These are phyloP conservation scores for Talaromyces marneffei DNA, from an alignment of 2,329 filamentous ascomycete species.

Conservation along the genomic window DNA sequence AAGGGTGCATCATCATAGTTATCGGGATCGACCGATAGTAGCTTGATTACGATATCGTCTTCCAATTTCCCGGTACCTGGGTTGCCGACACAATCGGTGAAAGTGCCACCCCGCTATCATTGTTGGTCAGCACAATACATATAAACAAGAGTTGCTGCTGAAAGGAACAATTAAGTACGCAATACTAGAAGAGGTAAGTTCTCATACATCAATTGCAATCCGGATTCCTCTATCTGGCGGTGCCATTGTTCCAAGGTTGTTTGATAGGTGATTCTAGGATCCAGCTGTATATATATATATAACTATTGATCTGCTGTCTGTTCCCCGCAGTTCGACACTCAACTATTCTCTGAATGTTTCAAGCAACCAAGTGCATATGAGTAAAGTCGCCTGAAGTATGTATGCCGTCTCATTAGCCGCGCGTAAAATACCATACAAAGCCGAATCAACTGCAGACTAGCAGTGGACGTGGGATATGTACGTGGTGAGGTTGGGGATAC, in stretches of 20 bases:
- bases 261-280: neutral
- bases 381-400: neutral
- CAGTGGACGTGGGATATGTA: neutral
- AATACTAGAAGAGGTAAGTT: neutral
- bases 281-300: neutral
- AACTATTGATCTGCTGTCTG: too few relatives aligned
- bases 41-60: constrained; percentile 77
- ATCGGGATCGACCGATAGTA: constrained; percentile 80
- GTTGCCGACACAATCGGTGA: constrained; percentile 19
- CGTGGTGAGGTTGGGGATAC: neutral
- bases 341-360: too few relatives aligned
- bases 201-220: constrained; percentile 17
- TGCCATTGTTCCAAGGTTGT: constrained; percentile 1
- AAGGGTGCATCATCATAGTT: constrained; percentile 90
- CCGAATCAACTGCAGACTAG: neutral
- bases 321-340: neutral
- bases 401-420: neutral
- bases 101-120: constrained; percentile 17
- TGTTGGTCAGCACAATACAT: constrained; percentile 5
- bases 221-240: constrained; percentile 11
- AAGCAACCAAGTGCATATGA: neutral
- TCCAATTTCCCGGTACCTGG: constrained; percentile 61
- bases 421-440: neutral
- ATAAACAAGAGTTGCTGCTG: neutral
- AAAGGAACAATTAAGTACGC: neutral